Evolutionary conservation across 371 early-diverging fungal genomes (phyloP).

Genomic region (Amoeboaphelidium occidentale): DNA sequence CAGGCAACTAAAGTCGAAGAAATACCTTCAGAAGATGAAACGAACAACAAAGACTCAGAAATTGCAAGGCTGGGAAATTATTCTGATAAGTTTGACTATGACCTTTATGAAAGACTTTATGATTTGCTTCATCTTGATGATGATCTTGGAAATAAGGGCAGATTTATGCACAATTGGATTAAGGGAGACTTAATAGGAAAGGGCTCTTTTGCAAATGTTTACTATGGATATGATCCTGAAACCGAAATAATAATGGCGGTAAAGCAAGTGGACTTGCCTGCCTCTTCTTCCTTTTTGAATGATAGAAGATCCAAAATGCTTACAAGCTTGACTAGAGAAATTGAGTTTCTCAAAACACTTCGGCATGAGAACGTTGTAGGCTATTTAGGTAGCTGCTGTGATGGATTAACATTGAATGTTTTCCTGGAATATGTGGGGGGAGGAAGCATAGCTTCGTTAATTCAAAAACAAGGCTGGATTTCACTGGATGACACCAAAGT

Average conservation of each 20-base stretch:
- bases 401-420: constrained; percentile 1
- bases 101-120: too few relatives aligned
- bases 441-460: constrained; percentile 5
- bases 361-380: constrained; percentile 7
- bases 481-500: constrained; percentile 3
- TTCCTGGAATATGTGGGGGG: constrained; percentile 9
- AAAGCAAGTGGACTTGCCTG: constrained; percentile 7
- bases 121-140: too few relatives aligned
- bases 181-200: constrained; percentile 9
- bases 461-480: constrained; percentile 1
- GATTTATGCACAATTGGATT: not conserved
- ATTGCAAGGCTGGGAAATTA: too few relatives aligned
- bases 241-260: constrained; percentile 8
- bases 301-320: not conserved
- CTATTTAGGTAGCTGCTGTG: constrained; percentile 3
- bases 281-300: not conserved
- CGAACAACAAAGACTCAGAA: too few relatives aligned
- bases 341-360: constrained; percentile 6
- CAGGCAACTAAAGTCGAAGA: too few relatives aligned
- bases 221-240: constrained; percentile 2
- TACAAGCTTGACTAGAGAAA: constrained; percentile 5
- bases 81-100: too few relatives aligned
- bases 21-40: too few relatives aligned
- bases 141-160: too few relatives aligned
- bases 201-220: constrained; percentile 16